Evolutionary conservation across 352 stramenopile genomes (phyloP).

Genomic region (Phytophthora chlamydospora): DNA sequence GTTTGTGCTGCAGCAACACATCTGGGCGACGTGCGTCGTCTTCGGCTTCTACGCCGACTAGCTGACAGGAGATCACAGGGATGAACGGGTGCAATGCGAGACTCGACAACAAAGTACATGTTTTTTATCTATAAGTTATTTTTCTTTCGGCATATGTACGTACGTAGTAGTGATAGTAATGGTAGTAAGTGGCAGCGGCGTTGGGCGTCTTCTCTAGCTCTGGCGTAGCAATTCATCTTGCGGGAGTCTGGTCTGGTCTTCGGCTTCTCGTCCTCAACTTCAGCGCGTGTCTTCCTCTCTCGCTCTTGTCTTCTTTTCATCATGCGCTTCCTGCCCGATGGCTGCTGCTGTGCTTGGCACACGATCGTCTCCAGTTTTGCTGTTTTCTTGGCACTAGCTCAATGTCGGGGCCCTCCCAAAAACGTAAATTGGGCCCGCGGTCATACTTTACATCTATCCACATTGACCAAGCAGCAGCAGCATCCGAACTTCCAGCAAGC

Average conservation of each 20-base stretch:
- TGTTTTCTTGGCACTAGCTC: constrained; percentile 30
- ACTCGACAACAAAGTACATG: constrained; percentile 33
- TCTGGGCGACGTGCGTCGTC: constrained; percentile 91
- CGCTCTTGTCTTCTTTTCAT: constrained; percentile 4
- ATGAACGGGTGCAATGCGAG: no score
- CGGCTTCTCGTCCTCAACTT: constrained; percentile 1
- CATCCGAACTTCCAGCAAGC: constrained; percentile 8
- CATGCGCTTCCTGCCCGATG: background rate
- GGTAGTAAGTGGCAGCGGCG: constrained; percentile 19
- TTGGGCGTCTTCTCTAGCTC: constrained; percentile 3
- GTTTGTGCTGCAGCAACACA: constrained; percentile 58
- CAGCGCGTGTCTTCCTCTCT: background rate
- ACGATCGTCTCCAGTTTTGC: constrained; percentile 20
- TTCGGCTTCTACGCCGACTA: constrained; percentile 93
- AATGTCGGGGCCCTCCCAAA: constrained; percentile 32
- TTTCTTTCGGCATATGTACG: constrained; percentile 34
- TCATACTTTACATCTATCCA: constrained; percentile 59
- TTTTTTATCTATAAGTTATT: constrained; percentile 70
- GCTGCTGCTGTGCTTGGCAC: constrained; percentile 20
- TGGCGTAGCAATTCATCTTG: constrained; percentile 20
- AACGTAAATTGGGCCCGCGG: constrained; percentile 18
- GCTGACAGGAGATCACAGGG: constrained; percentile 1
- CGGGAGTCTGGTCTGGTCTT: background rate
- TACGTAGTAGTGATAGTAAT: constrained; percentile 31
- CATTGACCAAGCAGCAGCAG: constrained; percentile 31